Percentiles rank a stretch among this genome's conserved stretches.
Evolutionary conservation across 164 flowering plant species (phyloP).

Genomic region (Protea cynaroides): DNA sequence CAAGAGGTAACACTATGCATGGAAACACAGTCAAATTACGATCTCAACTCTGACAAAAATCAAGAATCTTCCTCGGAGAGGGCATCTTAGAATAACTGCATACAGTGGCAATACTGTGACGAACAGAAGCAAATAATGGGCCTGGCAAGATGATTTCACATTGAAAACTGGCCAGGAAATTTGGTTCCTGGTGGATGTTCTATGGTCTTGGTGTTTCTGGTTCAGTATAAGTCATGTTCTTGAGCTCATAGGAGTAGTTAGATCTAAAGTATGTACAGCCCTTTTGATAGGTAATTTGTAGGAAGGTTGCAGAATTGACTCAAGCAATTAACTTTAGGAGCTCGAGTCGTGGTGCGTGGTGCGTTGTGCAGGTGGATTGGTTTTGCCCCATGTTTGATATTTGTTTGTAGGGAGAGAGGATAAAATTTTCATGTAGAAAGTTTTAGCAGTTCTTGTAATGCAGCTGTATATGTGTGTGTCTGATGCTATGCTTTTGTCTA

Average conservation of each 20-base stretch:
- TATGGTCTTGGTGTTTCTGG: background rate
- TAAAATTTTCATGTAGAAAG: no score
- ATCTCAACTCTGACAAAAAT: conserved; percentile 30
- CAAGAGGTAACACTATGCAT: conserved; percentile 32
- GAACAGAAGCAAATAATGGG: background rate
- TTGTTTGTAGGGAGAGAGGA: no score
- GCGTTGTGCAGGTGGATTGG: background rate
- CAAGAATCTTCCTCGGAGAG: conserved; percentile 24
- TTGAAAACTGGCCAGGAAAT: background rate
- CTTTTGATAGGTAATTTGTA: conserved; percentile 3
- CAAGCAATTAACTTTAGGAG: no score
- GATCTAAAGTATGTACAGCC: conserved; percentile 2
- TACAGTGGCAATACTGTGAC: background rate
- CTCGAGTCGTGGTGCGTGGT: no score
- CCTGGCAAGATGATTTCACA: background rate
- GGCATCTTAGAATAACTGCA: background rate
- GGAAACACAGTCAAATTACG: conserved; percentile 31
- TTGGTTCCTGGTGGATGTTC: background rate
- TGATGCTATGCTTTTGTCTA: no score
- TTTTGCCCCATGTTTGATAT: background rate
- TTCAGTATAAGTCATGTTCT: background rate
- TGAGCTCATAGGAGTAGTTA: background rate
- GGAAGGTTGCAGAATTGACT: background rate
- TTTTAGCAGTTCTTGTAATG: no score
- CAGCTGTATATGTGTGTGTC: no score